These are phyloP conservation scores for Yamadazyma tumulicola DNA, from an alignment of 805 yeast species.

Conservation along the genomic window DNA sequence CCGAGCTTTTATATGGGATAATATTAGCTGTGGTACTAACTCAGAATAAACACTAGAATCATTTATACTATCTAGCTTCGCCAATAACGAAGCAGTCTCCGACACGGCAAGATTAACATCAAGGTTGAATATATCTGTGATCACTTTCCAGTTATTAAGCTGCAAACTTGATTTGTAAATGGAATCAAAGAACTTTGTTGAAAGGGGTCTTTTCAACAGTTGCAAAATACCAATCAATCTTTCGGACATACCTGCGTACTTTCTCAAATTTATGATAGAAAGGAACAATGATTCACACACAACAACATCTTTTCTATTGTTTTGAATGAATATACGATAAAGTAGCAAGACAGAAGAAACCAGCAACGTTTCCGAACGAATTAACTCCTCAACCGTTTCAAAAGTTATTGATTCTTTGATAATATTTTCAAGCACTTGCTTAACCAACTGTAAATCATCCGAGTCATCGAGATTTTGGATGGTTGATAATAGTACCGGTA, in stretches of 20 bases:
- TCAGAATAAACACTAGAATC: neutral
- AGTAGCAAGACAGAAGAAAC: slow-evolving; percentile 14
- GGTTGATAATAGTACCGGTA: slow-evolving; percentile 10
- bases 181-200: slow-evolving; percentile 46
- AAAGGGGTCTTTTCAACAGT: slow-evolving; percentile 48
- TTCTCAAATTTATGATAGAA: slow-evolving; percentile 27
- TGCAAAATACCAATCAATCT: slow-evolving; percentile 45
- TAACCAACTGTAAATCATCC: slow-evolving; percentile 3
- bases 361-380: slow-evolving; percentile 16
- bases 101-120: slow-evolving; percentile 59
- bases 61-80: neutral
- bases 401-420: too few species aligned
- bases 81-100: slow-evolving; percentile 15
- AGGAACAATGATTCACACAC: slow-evolving; percentile 48
- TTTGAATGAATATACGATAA: slow-evolving; percentile 26
- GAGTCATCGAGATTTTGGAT: slow-evolving; percentile 11
- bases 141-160: slow-evolving; percentile 39
- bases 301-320: slow-evolving; percentile 21
- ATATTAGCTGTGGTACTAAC: slow-evolving; percentile 24
- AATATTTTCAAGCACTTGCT: slow-evolving; percentile 2
- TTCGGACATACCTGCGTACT: slow-evolving; percentile 40
- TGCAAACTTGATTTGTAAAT: slow-evolving; percentile 32
- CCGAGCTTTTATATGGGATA: slow-evolving; percentile 54
- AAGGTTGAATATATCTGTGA: slow-evolving; percentile 46
- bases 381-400: slow-evolving; percentile 13